Conservation (phyloP, 148 eudicot genomes). For the Cornus controversa region DNA sequence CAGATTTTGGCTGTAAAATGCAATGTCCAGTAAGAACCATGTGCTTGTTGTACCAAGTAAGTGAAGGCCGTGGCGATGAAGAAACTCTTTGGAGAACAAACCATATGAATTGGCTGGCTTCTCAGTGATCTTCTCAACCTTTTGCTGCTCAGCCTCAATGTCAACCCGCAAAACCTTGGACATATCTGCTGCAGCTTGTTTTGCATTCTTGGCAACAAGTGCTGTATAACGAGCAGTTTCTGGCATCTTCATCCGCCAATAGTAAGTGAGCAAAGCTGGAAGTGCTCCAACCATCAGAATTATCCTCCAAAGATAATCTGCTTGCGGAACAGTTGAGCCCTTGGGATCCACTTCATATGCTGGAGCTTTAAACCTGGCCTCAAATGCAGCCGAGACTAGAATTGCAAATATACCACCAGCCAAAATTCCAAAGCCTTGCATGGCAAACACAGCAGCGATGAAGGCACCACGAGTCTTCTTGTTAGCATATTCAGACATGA, state of each 20-base stretch:
- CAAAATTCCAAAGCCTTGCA: constrained; percentile 68
- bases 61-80: constrained; percentile 52
- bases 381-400: constrained; percentile 31
- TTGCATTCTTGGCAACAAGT: constrained; percentile 48
- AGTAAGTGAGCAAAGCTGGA: constrained; percentile 51
- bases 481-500: constrained; percentile 69
- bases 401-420: constrained; percentile 59
- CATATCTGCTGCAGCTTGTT: constrained; percentile 52
- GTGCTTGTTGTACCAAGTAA: constrained; percentile 56
- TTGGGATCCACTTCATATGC: constrained; percentile 24
- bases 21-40: constrained; percentile 69
- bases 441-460: constrained; percentile 63
- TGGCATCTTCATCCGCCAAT: constrained; percentile 65
- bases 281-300: constrained; percentile 51
- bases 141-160: constrained; percentile 29
- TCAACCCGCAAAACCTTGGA: constrained; percentile 43
- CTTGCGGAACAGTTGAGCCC: constrained; percentile 40
- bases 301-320: constrained; percentile 59
- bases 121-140: constrained; percentile 12
- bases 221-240: constrained; percentile 69
- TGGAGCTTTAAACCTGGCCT: constrained; percentile 40
- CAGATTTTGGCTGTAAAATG: constrained; percentile 64
- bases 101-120: constrained; percentile 31
- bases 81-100: constrained; percentile 50
- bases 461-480: constrained; percentile 66